Base-by-base conservation (phyloP, 257 asterid species). In the Nicotiana otophora region DNA sequence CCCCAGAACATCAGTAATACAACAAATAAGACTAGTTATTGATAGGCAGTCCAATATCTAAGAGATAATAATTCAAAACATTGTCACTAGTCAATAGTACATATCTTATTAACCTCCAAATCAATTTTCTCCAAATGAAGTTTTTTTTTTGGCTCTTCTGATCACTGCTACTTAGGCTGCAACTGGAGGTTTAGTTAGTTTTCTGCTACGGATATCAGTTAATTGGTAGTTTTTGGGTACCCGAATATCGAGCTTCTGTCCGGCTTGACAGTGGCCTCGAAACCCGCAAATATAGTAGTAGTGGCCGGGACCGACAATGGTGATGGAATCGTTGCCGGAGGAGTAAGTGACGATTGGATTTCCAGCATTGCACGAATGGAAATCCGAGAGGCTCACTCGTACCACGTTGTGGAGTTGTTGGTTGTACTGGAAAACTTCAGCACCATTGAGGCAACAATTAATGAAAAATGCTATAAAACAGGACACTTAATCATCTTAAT, bases 261-360 rank as follows among this genome's bases (percentile, higher is more conserved):
- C 86, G 78, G 76, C 84, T 46, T 81, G 77, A 15, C 88, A 87
- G 55, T 85, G 88, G 51, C 87, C 88, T 34, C 66, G 84, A 30
- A 8, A 48, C 9, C 88, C 83, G 39, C 88, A 85, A 8, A 87
- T 8, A 69, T 65, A 87, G 84, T 85, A 87, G 57, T 64, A 87
- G 76, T 85, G 85, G 46, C 88, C 88, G 20, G 20, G 34, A 15
- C 82, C 55, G 1, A 72, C 30, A 23, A 86, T 42, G 53, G 81
- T 61, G 11, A 83, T 61, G 58, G 85, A 42, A 81, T 87, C 88
- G 19, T 83, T 77, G 72, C 88, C 87, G 51, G 85, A 82, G 33
- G 84, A 78, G 84, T 83, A 83, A 58, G 84, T 81, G 36, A 11
- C 31, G n/a, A 78, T 83, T 1, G 90, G 90, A 23, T 85, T 34